Evolutionary conservation across 1,284 basidiomycete species (phyloP), one percentile per base, ranked within the genome.

Genomic region (Melampsora occidentalis): DNA sequence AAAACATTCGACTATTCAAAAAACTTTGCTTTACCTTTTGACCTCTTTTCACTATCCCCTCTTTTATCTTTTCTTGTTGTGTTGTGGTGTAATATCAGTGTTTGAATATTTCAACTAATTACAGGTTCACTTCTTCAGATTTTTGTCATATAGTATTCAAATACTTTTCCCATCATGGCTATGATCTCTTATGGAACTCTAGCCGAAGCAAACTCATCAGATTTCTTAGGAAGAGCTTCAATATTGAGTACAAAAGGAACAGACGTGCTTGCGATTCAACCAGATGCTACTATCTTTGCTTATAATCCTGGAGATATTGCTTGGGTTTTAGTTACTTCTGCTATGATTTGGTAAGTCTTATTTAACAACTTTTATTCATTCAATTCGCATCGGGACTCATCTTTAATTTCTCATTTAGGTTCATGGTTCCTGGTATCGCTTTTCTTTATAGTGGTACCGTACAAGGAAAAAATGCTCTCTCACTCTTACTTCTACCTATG

Each of bases 391-490:
- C 25, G 57, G 46, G 14, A 25, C 46, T 33, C 69, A 53, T 22
- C 53, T 59, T 48, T 64, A 25, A n/a, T 5, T 53, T 22, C 59
- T 35, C n/a, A 71, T 10, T 57, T 62, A 70, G 69, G 69, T 46
- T 61, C 12, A 64, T 69, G 28, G 31, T 53, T 22, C 66, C 69
- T 68, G 71, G 79, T 49, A 80, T 61, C 84, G 86, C 79, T 1
- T 95, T 94, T 85, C 88, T 95, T 39, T 96, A 96, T 84, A 93
- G 93, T 57, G 93, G 93, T 78, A 86, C 94, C 16, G 89, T 91
- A 22, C 87, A 92, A 71, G 86, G 93, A 53, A 87, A 86, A 79
- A 87, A 87, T 78, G 86, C 86, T 0, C 82, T 87, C 12, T 84
- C 84, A 61, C 83, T 87, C 16, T 81, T 87, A 2, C 84, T 86